A percentile compares a stretch with the other conserved stretches of the same genome.
Evolutionary conservation across 2,329 filamentous ascomycete genomes (phyloP).

Genomic region (Sporothrix variecibatus): DNA sequence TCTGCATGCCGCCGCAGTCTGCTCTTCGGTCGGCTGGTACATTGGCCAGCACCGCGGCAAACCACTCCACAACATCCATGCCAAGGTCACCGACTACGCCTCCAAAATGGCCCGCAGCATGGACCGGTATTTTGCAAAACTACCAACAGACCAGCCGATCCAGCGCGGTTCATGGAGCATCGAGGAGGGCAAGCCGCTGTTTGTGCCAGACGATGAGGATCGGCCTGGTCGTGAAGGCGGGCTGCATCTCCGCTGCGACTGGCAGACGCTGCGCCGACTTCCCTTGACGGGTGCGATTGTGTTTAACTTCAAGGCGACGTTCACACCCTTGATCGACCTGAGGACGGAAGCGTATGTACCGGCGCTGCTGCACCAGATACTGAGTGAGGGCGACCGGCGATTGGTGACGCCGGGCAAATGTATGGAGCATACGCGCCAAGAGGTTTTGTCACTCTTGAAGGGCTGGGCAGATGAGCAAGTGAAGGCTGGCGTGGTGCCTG

Average conservation of each 20-base stretch:
- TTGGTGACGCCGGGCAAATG: constrained; percentile 64
- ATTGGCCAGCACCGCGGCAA: constrained; percentile 72
- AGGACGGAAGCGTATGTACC: constrained; percentile 73
- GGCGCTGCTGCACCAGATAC: constrained; percentile 64
- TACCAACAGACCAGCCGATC: constrained; percentile 72
- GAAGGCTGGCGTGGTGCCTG: constrained; percentile 39
- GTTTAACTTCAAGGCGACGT: constrained; percentile 88
- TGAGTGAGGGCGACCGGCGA: constrained; percentile 58
- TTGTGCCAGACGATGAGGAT: constrained; percentile 52
- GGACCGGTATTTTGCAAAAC: constrained; percentile 74
- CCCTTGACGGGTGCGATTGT: constrained; percentile 74
- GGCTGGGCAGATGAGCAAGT: constrained; percentile 67
- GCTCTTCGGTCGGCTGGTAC: constrained; percentile 80
- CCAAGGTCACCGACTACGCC: constrained; percentile 76
- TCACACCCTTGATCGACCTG: constrained; percentile 72
- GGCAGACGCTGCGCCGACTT: constrained; percentile 80
- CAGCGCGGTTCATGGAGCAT: constrained; percentile 84
- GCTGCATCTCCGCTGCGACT: constrained; percentile 75
- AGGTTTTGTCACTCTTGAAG: constrained; percentile 65
- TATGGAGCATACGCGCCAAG: constrained; percentile 77
- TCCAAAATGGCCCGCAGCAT: constrained; percentile 87
- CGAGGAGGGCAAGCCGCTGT: constrained; percentile 73
- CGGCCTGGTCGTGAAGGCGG: constrained; percentile 54
- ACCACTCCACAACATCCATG: constrained; percentile 70
- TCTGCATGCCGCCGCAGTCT: constrained; percentile 75